Evolutionary conservation across 192 early-diverging fungal species (phyloP), one percentile per base, ranked within the genome.

Genomic region (Backusella sp.): DNA sequence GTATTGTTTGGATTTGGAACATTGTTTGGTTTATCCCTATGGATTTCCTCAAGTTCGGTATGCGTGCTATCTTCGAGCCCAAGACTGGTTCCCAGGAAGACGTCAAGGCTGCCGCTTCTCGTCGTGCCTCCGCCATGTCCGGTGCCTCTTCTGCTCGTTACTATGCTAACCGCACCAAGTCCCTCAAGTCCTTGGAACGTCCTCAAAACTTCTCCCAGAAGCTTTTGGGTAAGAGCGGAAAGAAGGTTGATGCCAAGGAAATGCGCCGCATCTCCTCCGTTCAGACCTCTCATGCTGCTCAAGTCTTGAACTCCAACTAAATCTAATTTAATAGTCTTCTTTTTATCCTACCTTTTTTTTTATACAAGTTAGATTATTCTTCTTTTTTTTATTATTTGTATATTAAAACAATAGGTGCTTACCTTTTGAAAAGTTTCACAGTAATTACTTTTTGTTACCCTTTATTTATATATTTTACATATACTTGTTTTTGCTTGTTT

Each of bases 11-110:
- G 90, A 86, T 94, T 84, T 91, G 56, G 56, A 91, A 92, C 88
- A 88, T 94, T 74, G 79, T 94, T 71, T 93, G 92, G 92, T 93
- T 91, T 76, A 74, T 91, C 66, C 92, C 91, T 35, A 79, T 94
- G 66, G 92, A 94, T 82, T 87, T 92, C 73, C 85, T 94, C 90
- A 94, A 94, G 87, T 91, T 92, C 78, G 88, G 77, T 76, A 90
- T 93, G 83, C 89, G 87, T 42, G 67, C 70, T 11, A 15, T 87
- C 72, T 88, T 91, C 81, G 85, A 90, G 77, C 91, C 90, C 80
- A 85, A 77, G 76, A 77, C 77, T 68, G 65, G 73, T 35, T 56
- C 75, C 35, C 49, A 65, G 36, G 80, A 81, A 35, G 44, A 56
- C 35, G 73, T 73, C 37, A 75, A 67, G 78, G 72, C 73, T 36